A percentile compares a stretch with the other conserved stretches of the same genome.
Evolutionary conservation across 495 filamentous ascomycete species (phyloP).

Genomic region (Aspergillus cavernicola): DNA sequence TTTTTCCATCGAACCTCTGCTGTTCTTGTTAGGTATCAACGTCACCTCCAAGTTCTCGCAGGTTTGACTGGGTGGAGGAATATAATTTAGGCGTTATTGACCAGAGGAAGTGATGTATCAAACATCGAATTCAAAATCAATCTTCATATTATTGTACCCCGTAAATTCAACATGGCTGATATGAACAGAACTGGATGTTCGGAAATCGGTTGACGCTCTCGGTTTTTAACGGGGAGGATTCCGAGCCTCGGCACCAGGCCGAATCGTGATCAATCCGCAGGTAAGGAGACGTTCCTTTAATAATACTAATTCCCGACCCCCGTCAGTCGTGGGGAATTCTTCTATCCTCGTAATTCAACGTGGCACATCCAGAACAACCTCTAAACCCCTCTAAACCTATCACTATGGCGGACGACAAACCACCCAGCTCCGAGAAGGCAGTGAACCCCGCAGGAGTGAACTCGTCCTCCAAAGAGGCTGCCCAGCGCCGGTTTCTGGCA

Average conservation of each 20-base stretch:
- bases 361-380: conserved; percentile 6
- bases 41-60: too few relatives aligned
- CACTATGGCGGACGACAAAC: conserved; percentile 6
- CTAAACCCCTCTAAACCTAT: background rate
- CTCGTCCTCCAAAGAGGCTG: conserved; percentile 8
- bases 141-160: too few relatives aligned
- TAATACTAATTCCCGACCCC: conserved; percentile 6
- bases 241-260: conserved; percentile 19
- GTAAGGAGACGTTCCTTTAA: background rate
- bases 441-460: conserved; percentile 20
- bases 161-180: too few relatives aligned
- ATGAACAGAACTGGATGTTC: background rate
- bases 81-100: too few relatives aligned
- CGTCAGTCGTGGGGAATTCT: background rate
- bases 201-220: background rate
- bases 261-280: conserved; percentile 6
- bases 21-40: too few relatives aligned
- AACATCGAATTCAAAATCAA: too few relatives aligned
- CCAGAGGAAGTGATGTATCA: too few relatives aligned
- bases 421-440: conserved; percentile 19
- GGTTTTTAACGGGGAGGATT: conserved; percentile 1
- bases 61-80: too few relatives aligned
- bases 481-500: conserved; percentile 28
- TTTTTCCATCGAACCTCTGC: too few relatives aligned
- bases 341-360: background rate